Evolutionary conservation across 1,284 basidiomycete genomes (phyloP).

Genomic region (Ganoderma leucocontextum): DNA sequence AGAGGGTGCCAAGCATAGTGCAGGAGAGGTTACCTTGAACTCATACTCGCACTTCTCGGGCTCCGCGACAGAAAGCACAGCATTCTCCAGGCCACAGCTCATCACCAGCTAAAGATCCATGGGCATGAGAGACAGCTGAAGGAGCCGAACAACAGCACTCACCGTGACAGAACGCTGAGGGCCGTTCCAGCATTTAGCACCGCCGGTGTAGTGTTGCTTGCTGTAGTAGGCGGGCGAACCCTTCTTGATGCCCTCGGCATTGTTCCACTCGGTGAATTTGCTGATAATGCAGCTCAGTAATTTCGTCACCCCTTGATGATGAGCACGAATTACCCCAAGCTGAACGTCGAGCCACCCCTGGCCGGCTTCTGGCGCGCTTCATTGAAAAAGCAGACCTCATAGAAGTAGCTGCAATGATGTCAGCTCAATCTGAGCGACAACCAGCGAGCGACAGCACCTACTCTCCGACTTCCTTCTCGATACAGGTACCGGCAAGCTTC

Average conservation of each 20-base stretch:
- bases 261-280: constrained; percentile 82
- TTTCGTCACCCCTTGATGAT: neutral
- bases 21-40: constrained; percentile 88
- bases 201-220: constrained; percentile 84
- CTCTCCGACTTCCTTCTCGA: constrained; percentile 90
- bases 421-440: neutral
- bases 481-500: constrained; percentile 86
- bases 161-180: constrained; percentile 86
- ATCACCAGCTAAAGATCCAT: constrained; percentile 69
- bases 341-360: constrained; percentile 81
- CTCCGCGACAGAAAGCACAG: constrained; percentile 84
- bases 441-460: constrained; percentile 52
- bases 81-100: constrained; percentile 88
- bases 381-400: constrained; percentile 95
- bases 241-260: constrained; percentile 56
- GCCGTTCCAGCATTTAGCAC: constrained; percentile 97
- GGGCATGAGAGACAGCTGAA: neutral
- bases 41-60: constrained; percentile 98
- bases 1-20: constrained; percentile 77
- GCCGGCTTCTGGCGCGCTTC: constrained; percentile 90
- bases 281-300: constrained; percentile 47
- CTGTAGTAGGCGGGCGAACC: constrained; percentile 81
- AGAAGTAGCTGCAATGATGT: constrained; percentile 77
- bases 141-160: constrained; percentile 35
- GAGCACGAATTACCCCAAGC: constrained; percentile 76